Percentiles rank a stretch among this genome's conserved stretches.
These are phyloP conservation scores for Saccharomyces hybrid DNA, from an alignment of 1,139 yeast species.

Conservation along the genomic window DNA sequence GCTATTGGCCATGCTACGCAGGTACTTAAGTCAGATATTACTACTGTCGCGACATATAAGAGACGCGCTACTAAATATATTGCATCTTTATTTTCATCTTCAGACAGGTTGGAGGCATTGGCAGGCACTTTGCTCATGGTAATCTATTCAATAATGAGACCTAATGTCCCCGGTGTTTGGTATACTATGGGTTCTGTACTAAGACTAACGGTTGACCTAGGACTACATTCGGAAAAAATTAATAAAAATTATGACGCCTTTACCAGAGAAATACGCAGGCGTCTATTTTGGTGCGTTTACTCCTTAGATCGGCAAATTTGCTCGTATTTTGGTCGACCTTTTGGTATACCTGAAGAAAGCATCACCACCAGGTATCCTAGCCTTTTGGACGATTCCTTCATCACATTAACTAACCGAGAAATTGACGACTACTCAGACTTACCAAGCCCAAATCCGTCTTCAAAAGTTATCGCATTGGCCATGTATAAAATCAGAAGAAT, in stretches of 20 bases:
- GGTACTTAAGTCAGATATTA: conserved; percentile 60
- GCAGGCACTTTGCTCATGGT: conserved; percentile 67
- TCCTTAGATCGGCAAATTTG: conserved; percentile 74
- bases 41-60: conserved; percentile 65
- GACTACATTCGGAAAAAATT: conserved; percentile 59
- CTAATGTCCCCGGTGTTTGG: conserved; percentile 89
- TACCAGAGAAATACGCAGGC: conserved; percentile 59
- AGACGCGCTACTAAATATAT: conserved; percentile 58
- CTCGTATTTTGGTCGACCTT: conserved; percentile 64
- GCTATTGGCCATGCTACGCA: conserved; percentile 76
- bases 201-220: conserved; percentile 74
- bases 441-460: conserved; percentile 44
- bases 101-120: conserved; percentile 60
- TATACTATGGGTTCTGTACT: conserved; percentile 76
- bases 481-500: conserved; percentile 63
- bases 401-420: conserved; percentile 34
- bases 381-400: conserved; percentile 62
- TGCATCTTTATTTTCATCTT: conserved; percentile 50
- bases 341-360: conserved; percentile 67
- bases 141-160: conserved; percentile 65
- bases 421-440: conserved; percentile 29
- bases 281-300: conserved; percentile 87
- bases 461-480: conserved; percentile 57
- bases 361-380: conserved; percentile 62
- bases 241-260: conserved; percentile 44